Evolutionary conservation across 2,329 filamentous ascomycete species (phyloP), one percentile per base, ranked within the genome.

Genomic region (Exophiala alcalophila): DNA sequence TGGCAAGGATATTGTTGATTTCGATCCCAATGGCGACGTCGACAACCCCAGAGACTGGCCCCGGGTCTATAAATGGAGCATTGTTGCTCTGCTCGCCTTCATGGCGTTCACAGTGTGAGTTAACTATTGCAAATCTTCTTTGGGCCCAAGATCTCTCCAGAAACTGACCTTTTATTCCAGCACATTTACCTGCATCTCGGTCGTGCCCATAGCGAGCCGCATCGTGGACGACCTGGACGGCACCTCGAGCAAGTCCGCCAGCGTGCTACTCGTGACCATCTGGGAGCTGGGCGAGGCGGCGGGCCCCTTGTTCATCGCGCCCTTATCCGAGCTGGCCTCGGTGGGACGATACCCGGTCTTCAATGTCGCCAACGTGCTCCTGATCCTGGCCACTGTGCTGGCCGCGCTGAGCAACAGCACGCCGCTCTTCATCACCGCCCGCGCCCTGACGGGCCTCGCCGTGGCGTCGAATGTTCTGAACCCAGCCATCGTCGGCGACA

Each of bases 401-500:
- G 63, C 65, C 10, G 66, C 64, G 2, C 50, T 60, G 20, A 65
- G 66, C 44, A 59, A 63, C 7, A 67, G 55, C 40, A 61, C 62
- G 4, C 43, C 54, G 1, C 41, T 70, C 4, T 60, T 72, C 45
- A 70, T 73, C 35, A 59, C 59, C 6, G 62, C 66, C 1, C 54
- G 70, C 26, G 67, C 66, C 51, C 61, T 74, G 45, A 69, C 70
- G 29, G 66, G 67, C 27, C 52, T 66, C 21, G 61, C 65, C 28
- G 69, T 72, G 4, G 64, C 68, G 14, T 64, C 65, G 3, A 69
- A 80, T 50, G 78, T 82, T 6, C 66, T 84, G 12, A 78, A 74
- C 49, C 80, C 80, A 1, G 76, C 78, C 16, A 77, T 83, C 38
- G 71, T 83, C 12, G 80, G 79, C 16, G 80, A 83, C 57, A 74